phyloP scores from a whole-genome alignment of 345 rosid species.

The Citrus australasica region DNA sequence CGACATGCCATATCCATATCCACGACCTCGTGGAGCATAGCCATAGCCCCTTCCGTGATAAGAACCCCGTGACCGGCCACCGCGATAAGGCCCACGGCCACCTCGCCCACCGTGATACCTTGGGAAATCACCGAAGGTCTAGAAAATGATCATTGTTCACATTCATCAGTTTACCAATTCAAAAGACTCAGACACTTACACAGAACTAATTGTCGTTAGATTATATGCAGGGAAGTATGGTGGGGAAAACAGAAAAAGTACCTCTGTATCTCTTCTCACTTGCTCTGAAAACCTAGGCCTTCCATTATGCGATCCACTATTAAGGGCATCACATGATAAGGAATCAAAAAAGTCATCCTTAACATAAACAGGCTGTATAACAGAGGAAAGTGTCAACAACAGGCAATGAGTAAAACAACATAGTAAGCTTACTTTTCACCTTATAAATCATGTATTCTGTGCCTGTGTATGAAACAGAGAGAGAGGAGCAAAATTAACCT shows the following conservation, averaged over 20 bases:
- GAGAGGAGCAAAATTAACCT: conserved; percentile 16
- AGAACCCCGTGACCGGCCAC: conserved; percentile 27
- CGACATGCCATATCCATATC: conserved; percentile 10
- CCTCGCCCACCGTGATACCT: conserved; percentile 29
- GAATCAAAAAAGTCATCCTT: conserved; percentile 62
- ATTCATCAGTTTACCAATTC: neutral
- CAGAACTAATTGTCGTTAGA: neutral
- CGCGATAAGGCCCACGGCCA: conserved; percentile 23
- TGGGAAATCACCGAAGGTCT: conserved; percentile 33
- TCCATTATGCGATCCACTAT: conserved; percentile 33
- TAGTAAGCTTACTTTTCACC: neutral
- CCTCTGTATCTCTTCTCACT: conserved; percentile 52
- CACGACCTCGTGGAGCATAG: conserved; percentile 21
- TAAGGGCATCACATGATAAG: conserved; percentile 41
- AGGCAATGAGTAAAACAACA: neutral
- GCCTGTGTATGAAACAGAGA: neutral
- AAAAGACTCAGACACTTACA: neutral
- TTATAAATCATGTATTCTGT: neutral
- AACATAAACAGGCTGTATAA: conserved; percentile 43
- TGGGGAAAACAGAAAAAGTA: conserved; percentile 1
- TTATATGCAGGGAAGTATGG: neutral
- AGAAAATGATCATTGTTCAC: neutral
- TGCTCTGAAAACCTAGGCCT: conserved; percentile 50
- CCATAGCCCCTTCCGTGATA: conserved; percentile 22
- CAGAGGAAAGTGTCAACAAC: neutral